Conservation (phyloP, 495 filamentous ascomycete species). For the Aspergillus nidulans region DNA sequence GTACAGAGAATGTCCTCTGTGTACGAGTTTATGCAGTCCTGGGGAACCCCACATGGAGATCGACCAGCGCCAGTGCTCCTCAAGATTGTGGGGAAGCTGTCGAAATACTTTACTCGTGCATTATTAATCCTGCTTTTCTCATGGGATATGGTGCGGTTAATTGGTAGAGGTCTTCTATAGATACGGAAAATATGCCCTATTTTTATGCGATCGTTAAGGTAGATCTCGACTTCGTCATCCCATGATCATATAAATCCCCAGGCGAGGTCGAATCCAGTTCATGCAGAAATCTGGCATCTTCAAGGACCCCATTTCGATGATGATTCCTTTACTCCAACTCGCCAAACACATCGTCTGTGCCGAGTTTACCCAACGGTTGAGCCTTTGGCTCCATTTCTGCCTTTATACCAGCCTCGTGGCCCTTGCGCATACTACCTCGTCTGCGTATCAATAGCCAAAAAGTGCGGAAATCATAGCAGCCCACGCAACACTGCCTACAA, state of each 20-base stretch:
- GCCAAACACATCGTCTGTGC: no score
- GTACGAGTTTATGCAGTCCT: no score
- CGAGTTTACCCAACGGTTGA: not conserved
- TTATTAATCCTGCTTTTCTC: not conserved
- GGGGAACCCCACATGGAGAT: not conserved
- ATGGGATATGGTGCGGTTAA: not conserved
- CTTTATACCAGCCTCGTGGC: not conserved
- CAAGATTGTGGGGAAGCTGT: not conserved
- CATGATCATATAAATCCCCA: no score
- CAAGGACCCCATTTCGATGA: no score
- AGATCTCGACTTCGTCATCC: no score
- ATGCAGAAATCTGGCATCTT: no score
- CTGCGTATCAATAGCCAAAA: not conserved
- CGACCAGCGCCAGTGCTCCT: not conserved
- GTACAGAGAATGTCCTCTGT: no score
- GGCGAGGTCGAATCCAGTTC: no score
- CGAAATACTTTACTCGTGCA: not conserved
- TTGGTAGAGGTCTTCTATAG: no score
- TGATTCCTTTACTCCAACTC: no score
- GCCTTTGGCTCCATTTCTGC: not conserved
- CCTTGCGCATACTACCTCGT: not conserved
- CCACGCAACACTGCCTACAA: conserved; percentile 6
- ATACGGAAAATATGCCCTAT: no score
- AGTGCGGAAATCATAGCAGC: not conserved
- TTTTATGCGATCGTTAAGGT: no score